A percentile compares a stretch with the other conserved stretches of the same genome.
Evolutionary conservation across 345 rosid species (phyloP).

Genomic region (Brassica napus): DNA sequence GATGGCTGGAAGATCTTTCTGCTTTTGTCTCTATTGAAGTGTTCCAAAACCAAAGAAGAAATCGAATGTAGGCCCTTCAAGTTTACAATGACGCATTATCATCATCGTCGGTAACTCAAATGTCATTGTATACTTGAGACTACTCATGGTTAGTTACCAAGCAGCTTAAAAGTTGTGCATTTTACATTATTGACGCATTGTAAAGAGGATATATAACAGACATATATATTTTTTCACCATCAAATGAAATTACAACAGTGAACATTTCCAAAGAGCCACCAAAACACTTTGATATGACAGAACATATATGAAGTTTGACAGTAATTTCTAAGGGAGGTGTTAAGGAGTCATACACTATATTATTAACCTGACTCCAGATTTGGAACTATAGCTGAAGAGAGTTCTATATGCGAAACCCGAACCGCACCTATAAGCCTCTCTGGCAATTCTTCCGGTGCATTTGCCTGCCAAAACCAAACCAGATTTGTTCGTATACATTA

Average conservation of each 20-base stretch:
- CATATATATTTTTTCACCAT: background rate
- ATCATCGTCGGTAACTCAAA: too few relatives aligned
- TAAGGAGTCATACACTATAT: constrained; percentile 11
- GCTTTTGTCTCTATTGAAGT: too few relatives aligned
- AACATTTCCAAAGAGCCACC: constrained; percentile 26
- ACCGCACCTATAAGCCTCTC: constrained; percentile 91
- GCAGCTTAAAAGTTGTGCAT: background rate
- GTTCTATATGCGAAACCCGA: constrained; percentile 86
- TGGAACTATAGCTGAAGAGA: constrained; percentile 80
- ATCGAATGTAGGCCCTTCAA: too few relatives aligned
- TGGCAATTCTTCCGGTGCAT: constrained; percentile 84
- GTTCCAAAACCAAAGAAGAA: too few relatives aligned
- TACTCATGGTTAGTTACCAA: background rate
- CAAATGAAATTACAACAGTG: too few relatives aligned
- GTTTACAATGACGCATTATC: too few relatives aligned
- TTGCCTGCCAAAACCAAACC: constrained; percentile 57
- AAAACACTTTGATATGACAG: constrained; percentile 12
- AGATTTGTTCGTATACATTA: background rate
- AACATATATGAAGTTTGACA: constrained; percentile 8
- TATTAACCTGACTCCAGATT: constrained; percentile 51
- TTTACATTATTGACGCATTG: background rate
- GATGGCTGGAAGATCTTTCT: background rate
- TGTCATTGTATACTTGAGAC: too few relatives aligned
- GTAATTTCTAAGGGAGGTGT: constrained; percentile 19
- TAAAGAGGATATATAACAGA: background rate